Conservation (phyloP, 345 rosid genomes). For the Gossypium thurberi region DNA sequence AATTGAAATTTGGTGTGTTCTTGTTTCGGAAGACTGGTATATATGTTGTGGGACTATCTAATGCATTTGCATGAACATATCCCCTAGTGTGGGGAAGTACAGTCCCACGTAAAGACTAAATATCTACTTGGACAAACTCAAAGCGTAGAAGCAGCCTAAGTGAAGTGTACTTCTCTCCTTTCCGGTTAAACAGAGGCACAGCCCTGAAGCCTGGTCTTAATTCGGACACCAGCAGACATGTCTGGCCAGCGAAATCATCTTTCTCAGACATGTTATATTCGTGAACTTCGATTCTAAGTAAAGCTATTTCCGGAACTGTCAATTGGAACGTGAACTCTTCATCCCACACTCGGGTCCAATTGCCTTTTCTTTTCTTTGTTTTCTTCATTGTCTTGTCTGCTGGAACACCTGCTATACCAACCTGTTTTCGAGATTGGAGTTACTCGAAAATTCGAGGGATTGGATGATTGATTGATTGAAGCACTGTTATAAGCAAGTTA, state of each 20-base stretch:
- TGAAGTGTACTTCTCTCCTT: conserved; percentile 37
- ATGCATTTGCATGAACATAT: not conserved
- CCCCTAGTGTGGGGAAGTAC: not conserved
- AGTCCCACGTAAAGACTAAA: not conserved
- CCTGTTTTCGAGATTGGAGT: conserved; percentile 21
- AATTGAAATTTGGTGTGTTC: not conserved
- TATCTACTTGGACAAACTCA: conserved; percentile 33
- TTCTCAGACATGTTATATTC: conserved; percentile 64
- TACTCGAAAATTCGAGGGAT: not conserved
- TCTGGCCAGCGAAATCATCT: conserved; percentile 66
- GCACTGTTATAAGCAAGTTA: not conserved
- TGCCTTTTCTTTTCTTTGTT: conserved; percentile 49
- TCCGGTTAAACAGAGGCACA: conserved; percentile 48
- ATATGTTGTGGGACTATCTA: not conserved
- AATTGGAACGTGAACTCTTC: conserved; percentile 59
- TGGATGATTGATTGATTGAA: not conserved
- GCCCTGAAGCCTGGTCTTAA: conserved; percentile 53
- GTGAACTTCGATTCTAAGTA: conserved; percentile 61
- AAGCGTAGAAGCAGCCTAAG: conserved; percentile 62
- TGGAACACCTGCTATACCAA: conserved; percentile 65
- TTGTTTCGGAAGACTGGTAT: not conserved
- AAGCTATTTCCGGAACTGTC: conserved; percentile 60
- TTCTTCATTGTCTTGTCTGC: conserved; percentile 51
- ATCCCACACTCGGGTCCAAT: conserved; percentile 65
- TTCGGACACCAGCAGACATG: conserved; percentile 62